A percentile compares a stretch with the other conserved stretches of the same genome.
These are phyloP conservation scores for Lentinula novae-zelandiae DNA, from an alignment of 1,284 basidiomycete species.

Conservation along the genomic window DNA sequence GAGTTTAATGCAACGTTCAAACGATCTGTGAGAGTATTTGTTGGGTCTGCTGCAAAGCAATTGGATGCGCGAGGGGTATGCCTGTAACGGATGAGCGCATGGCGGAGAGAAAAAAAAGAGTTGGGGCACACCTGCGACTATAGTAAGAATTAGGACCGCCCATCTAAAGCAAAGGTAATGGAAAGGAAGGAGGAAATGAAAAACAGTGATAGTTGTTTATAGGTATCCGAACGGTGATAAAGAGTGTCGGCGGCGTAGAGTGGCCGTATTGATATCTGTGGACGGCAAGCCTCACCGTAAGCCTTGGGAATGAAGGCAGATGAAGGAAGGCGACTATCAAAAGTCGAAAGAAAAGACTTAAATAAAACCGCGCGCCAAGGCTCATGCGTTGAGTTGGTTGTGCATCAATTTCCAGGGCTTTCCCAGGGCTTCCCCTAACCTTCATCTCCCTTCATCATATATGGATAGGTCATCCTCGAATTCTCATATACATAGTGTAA, in stretches of 20 bases:
- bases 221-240: neutral
- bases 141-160: neutral
- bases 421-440: neutral
- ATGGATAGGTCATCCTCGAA: too few species aligned
- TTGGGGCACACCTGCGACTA: neutral
- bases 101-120: neutral
- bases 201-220: neutral
- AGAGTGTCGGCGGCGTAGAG: slow-evolving; percentile 1
- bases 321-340: neutral
- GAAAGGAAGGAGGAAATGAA: neutral
- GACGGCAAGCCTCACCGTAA: neutral
- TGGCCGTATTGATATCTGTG: neutral
- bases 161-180: neutral
- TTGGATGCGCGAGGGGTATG: slow-evolving; percentile 6
- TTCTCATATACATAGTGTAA: too few species aligned
- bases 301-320: neutral
- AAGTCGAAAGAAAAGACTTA: neutral
- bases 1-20: slow-evolving; percentile 63
- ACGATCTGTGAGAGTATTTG: slow-evolving; percentile 63
- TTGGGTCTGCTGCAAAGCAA: slow-evolving; percentile 55
- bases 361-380: neutral
- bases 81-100: slow-evolving; percentile 7
- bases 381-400: too few species aligned
- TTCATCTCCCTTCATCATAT: neutral
- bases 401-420: too few species aligned